Evolutionary conservation across 352 stramenopile species (phyloP).

Genomic region (Phytophthora pisi): DNA sequence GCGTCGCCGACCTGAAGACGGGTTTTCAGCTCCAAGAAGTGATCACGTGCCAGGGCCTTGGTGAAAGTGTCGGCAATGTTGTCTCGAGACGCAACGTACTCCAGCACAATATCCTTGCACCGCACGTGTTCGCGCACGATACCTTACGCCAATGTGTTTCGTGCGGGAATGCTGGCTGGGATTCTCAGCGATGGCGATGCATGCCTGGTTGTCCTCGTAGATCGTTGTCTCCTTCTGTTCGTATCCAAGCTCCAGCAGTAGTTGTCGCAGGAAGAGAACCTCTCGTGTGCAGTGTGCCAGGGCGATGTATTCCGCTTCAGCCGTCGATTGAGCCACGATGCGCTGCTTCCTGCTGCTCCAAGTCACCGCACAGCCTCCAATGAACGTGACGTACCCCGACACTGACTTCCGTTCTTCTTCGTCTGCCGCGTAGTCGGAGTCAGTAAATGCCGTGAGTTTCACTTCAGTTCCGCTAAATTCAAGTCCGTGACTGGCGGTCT

Average conservation of each 20-base stretch:
- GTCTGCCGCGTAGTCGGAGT: neutral
- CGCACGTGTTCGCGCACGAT: neutral
- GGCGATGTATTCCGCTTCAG: neutral
- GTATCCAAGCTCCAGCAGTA: neutral
- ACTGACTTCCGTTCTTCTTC: neutral
- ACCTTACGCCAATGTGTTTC: neutral
- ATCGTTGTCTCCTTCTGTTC: neutral
- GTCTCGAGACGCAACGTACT: neutral
- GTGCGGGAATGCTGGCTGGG: neutral
- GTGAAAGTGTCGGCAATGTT: neutral
- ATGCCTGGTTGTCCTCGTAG: neutral
- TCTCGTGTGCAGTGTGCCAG: neutral
- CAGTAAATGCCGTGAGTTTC: neutral
- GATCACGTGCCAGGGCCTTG: neutral
- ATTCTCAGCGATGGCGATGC: neutral
- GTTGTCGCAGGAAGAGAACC: neutral
- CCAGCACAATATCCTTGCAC: neutral
- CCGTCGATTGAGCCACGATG: neutral
- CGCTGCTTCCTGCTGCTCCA: neutral
- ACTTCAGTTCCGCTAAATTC: neutral
- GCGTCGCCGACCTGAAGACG: too few species aligned
- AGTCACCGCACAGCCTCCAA: neutral
- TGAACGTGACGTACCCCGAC: neutral
- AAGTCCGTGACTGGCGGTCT: neutral
- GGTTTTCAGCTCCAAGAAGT: too few species aligned